Evolutionary conservation across 441 rosid species (phyloP), one percentile per base, ranked within the genome.

Genomic region (Euphorbia neoarborescens): DNA sequence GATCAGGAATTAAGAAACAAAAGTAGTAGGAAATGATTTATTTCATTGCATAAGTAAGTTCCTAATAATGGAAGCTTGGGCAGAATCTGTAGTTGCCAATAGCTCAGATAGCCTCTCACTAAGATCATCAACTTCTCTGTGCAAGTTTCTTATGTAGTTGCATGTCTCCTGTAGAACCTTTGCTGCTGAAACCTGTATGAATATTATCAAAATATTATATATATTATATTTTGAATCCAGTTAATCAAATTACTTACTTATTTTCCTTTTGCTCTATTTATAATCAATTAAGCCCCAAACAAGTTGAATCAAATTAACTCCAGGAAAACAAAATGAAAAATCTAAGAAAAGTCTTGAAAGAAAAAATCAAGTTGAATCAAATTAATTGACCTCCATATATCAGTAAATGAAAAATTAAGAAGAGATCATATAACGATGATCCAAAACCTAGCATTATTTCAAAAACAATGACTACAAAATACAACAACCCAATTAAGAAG

Each of bases 81-180:
- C 94, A 58, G 80, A 81, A 83, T 91, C 96, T 62, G 92, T 75
- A 51, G 88, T 87, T 30, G 81, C 91, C 66, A 91, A 80, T 65
- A 91, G 80, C 86, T 86, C 92, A 15, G 94, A 85, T 20, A 91
- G 76, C 54, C 97, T 79, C 80, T 89, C 97, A 68, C 97, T 91
- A 28, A 91, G 84, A 81, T 85, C 91, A 73, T 88, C 97, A 34
- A 90, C 90, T 51, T 91, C 97, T 80, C 86, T 81, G 69, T 91
- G 92, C 77, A 91, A 83, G 82, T 75, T 89, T 79, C 88, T 85
- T 40, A 91, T 91, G 81, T 89, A 90, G 88, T 81, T 88, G 84
- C 97, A 91, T 11, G 96, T 91, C 75, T 91, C 96, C 48, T 89
- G 96, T 64, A 91, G 71, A 37, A 88, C 92, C 75, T 85, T 86